Evolutionary conservation across 2,329 filamentous ascomycete species (phyloP).

Genomic region (Alternaria consortialis): DNA sequence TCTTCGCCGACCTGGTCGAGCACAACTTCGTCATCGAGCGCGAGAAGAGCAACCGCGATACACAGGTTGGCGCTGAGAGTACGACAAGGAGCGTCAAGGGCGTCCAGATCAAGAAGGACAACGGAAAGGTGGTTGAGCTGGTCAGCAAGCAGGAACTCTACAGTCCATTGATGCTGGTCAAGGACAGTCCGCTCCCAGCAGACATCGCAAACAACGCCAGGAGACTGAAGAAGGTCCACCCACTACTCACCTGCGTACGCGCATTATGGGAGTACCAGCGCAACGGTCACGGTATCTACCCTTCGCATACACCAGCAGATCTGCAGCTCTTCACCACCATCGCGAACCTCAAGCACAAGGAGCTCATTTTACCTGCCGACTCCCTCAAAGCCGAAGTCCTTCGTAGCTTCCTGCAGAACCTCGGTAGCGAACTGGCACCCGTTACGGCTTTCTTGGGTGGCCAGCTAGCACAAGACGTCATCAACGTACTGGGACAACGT

Average conservation of each 20-base stretch:
- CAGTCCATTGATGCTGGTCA: constrained; percentile 86
- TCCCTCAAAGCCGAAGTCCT: constrained; percentile 69
- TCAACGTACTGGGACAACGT: constrained; percentile 89
- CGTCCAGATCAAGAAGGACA: constrained; percentile 70
- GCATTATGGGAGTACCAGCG: constrained; percentile 89
- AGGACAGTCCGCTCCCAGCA: constrained; percentile 73
- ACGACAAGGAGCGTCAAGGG: constrained; percentile 78
- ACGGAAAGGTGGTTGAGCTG: constrained; percentile 75
- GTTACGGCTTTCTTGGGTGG: constrained; percentile 90
- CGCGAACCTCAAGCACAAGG: constrained; percentile 79
- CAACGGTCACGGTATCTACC: constrained; percentile 53
- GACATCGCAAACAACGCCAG: constrained; percentile 75
- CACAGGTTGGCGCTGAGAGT: constrained; percentile 70
- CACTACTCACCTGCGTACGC: constrained; percentile 83
- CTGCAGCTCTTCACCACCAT: constrained; percentile 79
- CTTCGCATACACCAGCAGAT: constrained; percentile 60
- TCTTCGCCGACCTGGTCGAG: constrained; percentile 90
- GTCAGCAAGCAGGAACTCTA: constrained; percentile 94
- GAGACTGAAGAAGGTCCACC: constrained; percentile 77
- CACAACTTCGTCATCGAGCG: constrained; percentile 92
- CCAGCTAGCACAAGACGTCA: constrained; percentile 92
- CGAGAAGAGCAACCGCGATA: constrained; percentile 76
- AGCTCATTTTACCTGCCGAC: constrained; percentile 60
- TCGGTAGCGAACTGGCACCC: constrained; percentile 84
- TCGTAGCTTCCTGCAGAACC: constrained; percentile 84